Evolutionary conservation across 805 yeast species (phyloP).

Genomic region (Kazachstania taianensis): DNA sequence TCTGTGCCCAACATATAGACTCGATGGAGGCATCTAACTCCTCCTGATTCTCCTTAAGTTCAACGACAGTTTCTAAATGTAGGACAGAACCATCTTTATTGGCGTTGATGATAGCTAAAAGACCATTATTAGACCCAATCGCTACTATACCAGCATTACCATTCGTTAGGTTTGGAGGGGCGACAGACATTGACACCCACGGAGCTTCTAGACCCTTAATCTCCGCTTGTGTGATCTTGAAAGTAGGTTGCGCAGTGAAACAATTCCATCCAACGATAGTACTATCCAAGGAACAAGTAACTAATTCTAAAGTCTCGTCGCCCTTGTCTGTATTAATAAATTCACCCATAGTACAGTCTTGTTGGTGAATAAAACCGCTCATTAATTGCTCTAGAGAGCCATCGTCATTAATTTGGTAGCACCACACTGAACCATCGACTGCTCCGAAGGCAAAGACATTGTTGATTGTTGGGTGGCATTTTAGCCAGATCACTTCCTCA

Average conservation of each 20-base stretch:
- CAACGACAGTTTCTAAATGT: constrained; percentile 54
- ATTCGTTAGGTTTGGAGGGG: constrained; percentile 31
- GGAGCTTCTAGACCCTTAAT: constrained; percentile 73
- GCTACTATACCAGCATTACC: constrained; percentile 50
- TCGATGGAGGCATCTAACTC: constrained; percentile 63
- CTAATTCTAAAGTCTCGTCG: constrained; percentile 51
- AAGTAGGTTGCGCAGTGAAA: constrained; percentile 60
- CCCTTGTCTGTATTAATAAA: constrained; percentile 51
- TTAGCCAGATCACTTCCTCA: constrained; percentile 81
- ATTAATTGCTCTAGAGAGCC: constrained; percentile 58
- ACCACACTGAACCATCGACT: constrained; percentile 90
- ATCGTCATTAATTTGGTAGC: constrained; percentile 55
- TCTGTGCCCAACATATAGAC: constrained; percentile 71
- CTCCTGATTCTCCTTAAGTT: constrained; percentile 44
- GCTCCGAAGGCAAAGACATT: constrained; percentile 83
- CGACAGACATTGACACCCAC: constrained; percentile 64
- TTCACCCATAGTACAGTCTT: constrained; percentile 70
- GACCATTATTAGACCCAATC: constrained; percentile 82
- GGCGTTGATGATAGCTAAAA: constrained; percentile 64
- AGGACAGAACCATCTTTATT: constrained; percentile 59
- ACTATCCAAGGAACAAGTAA: constrained; percentile 80
- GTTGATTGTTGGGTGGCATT: constrained; percentile 66
- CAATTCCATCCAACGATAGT: constrained; percentile 84
- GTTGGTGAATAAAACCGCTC: constrained; percentile 72
- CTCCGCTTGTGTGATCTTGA: constrained; percentile 53